A percentile compares a stretch with the other conserved stretches of the same genome.
phyloP scores from a whole-genome alignment of 345 rosid genomes.

The Ceriops zippeliana region DNA sequence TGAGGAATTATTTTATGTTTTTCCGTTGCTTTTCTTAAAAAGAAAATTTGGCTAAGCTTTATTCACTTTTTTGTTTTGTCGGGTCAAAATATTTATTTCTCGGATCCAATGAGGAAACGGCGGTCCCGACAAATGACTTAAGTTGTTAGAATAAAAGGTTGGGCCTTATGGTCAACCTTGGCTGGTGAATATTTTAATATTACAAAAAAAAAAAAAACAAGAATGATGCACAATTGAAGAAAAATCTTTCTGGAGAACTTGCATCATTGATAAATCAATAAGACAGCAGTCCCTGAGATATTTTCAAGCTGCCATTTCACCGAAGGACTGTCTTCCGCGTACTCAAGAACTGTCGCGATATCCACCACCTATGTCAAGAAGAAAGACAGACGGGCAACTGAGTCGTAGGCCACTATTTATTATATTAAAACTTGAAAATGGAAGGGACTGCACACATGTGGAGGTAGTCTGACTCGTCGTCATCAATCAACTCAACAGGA shows the following conservation, averaged over 20 bases:
- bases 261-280: neutral
- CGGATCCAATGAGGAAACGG: too few relatives aligned
- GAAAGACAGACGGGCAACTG: neutral
- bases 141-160: too few relatives aligned
- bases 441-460: conserved; percentile 6
- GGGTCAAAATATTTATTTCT: too few relatives aligned
- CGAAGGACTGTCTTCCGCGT: neutral
- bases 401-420: neutral
- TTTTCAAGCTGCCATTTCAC: neutral
- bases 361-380: neutral
- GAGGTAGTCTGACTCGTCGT: conserved; percentile 9
- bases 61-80: too few relatives aligned
- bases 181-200: too few relatives aligned
- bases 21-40: too few relatives aligned
- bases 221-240: neutral
- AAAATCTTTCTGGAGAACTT: neutral
- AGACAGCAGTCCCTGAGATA: neutral
- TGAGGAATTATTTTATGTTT: too few relatives aligned
- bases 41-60: too few relatives aligned
- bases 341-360: neutral
- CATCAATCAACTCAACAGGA: conserved; percentile 12
- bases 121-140: too few relatives aligned
- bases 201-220: neutral
- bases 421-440: neutral
- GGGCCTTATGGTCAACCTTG: too few relatives aligned